Evolutionary conservation across 768 basidiomycete species (phyloP).

Genomic region (Suillus bovinus): DNA sequence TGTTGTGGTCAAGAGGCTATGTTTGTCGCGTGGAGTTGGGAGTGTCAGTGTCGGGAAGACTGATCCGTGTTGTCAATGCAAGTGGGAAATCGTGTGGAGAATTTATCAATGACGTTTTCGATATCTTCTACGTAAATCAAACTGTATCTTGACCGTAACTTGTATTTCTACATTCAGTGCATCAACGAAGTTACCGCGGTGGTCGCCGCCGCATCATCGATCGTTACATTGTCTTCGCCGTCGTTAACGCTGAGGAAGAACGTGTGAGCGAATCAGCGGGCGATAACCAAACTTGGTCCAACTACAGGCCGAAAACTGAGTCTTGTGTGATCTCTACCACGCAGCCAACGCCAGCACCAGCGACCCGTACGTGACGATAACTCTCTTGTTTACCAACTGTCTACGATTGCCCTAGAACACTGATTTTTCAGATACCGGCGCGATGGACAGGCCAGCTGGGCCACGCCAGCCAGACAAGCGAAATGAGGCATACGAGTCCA

Average conservation of each 20-base stretch:
- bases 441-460: slow-evolving; percentile 58
- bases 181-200: not conserved
- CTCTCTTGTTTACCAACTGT: not conserved
- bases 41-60: not conserved
- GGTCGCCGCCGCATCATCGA: not conserved
- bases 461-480: slow-evolving; percentile 71
- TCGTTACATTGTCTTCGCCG: not conserved
- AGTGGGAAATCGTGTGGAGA: slow-evolving; percentile 3
- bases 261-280: slow-evolving; percentile 4
- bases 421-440: not conserved
- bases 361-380: not conserved
- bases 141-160: not conserved
- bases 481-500: slow-evolving; percentile 79
- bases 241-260: not conserved
- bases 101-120: slow-evolving; percentile 3
- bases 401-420: not conserved
- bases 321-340: slow-evolving; percentile 8
- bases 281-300: slow-evolving; percentile 6
- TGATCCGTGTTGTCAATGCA: not conserved
- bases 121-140: slow-evolving; percentile 3
- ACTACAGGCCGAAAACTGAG: not conserved
- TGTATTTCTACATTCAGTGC: not conserved
- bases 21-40: not conserved
- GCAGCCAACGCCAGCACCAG: not conserved
- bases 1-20: not conserved